phyloP scores from a whole-genome alignment of 1,139 yeast species.

The Blastobotrys petasosporus region DNA sequence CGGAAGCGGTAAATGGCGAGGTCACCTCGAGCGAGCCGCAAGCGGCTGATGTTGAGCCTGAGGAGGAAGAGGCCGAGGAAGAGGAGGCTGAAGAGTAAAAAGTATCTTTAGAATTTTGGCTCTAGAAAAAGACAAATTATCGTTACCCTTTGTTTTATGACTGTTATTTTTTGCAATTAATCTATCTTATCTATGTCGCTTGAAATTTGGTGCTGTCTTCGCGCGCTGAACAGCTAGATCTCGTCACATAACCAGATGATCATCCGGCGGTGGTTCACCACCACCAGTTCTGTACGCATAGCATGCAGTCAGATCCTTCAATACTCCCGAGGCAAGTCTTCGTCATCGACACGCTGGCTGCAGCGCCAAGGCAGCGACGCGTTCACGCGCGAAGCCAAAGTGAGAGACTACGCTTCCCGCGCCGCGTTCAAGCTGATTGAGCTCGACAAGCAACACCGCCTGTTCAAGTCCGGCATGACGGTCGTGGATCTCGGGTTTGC shows the following conservation, averaged over 20 bases:
- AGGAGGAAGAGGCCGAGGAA: slow-evolving; percentile 11
- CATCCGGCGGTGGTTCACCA: no score
- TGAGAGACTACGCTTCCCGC: slow-evolving; percentile 61
- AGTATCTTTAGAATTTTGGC: background rate
- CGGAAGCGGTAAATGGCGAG: slow-evolving; percentile 14
- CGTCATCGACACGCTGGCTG: slow-evolving; percentile 70
- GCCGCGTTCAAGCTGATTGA: slow-evolving; percentile 80
- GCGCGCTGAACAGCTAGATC: no score
- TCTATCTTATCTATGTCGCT: background rate
- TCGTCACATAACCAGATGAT: no score
- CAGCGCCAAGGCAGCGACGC: slow-evolving; percentile 60
- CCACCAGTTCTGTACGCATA: no score
- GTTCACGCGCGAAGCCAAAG: slow-evolving; percentile 61
- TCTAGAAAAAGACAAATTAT: background rate
- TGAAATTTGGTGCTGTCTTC: no score
- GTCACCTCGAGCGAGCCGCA: background rate
- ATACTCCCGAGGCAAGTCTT: background rate
- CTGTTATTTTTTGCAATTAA: background rate
- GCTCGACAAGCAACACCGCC: slow-evolving; percentile 54
- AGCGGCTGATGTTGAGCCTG: slow-evolving; percentile 13
- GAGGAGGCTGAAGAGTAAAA: slow-evolving; percentile 6
- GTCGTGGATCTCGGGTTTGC: slow-evolving; percentile 90
- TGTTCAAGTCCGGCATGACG: slow-evolving; percentile 52
- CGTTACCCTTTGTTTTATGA: background rate
- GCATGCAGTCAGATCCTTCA: no score